phyloP scores from a whole-genome alignment of 1,139 yeast genomes.

The Blastobotrys capitulatus region DNA sequence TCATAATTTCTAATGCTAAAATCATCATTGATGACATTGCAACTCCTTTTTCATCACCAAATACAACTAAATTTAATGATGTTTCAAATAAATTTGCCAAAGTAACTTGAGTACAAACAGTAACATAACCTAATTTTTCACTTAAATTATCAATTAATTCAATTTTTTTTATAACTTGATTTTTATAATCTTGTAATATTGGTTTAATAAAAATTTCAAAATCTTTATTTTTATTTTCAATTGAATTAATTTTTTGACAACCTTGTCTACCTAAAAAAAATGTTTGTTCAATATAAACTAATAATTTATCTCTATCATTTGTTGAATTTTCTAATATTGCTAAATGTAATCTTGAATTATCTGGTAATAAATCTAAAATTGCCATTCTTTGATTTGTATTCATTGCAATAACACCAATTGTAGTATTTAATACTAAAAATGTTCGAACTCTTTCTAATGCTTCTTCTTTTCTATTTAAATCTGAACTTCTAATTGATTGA shows the following conservation, averaged over 20 bases:
- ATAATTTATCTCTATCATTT: constrained; percentile 1
- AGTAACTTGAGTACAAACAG: background rate
- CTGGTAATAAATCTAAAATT: constrained; percentile 1
- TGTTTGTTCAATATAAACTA: background rate
- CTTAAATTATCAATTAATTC: background rate
- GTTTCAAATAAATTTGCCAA: constrained; percentile 7
- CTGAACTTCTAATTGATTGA: background rate
- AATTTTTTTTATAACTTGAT: background rate
- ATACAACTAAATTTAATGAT: constrained; percentile 4
- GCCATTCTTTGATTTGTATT: constrained; percentile 4
- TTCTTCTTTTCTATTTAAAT: background rate
- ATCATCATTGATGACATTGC: background rate
- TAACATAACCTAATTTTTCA: background rate
- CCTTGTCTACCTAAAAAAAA: background rate
- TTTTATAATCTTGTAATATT: background rate
- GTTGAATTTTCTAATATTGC: background rate
- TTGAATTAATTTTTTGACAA: background rate
- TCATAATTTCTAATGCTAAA: background rate
- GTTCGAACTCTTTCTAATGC: constrained; percentile 8
- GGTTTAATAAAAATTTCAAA: constrained; percentile 1
- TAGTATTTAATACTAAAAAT: constrained; percentile 3
- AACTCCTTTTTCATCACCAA: background rate
- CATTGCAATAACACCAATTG: constrained; percentile 6
- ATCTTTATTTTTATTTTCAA: constrained; percentile 1
- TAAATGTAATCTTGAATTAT: constrained; percentile 2